A percentile compares a stretch with the other conserved stretches of the same genome.
These are phyloP conservation scores for Flagelloscypha sp. DNA, from an alignment of 768 basidiomycete genomes.

Conservation along the genomic window DNA sequence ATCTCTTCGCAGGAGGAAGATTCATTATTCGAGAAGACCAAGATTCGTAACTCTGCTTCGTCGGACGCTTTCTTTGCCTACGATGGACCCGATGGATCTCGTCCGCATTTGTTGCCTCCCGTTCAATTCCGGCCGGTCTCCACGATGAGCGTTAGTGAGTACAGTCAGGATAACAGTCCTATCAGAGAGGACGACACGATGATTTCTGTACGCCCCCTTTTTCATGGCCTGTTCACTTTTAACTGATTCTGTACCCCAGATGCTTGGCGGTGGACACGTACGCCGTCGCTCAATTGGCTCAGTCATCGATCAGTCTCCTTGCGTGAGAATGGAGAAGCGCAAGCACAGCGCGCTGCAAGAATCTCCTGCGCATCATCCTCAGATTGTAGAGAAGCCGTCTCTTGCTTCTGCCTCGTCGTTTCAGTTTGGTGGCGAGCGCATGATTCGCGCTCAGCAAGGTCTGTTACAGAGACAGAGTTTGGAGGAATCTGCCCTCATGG, in stretches of 20 bases:
- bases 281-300: slow-evolving; percentile 62
- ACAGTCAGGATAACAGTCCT: slow-evolving; percentile 36
- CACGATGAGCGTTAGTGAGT: slow-evolving; percentile 40
- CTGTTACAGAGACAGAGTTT: slow-evolving; percentile 57
- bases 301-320: slow-evolving; percentile 62
- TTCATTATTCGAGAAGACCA: slow-evolving; percentile 59
- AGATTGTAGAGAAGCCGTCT: slow-evolving; percentile 55
- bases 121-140: slow-evolving; percentile 59
- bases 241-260: slow-evolving; percentile 30
- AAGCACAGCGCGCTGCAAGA: slow-evolving; percentile 39
- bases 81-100: slow-evolving; percentile 31
- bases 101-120: slow-evolving; percentile 32
- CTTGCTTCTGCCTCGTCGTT: slow-evolving; percentile 57
- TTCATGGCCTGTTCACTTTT: slow-evolving; percentile 1
- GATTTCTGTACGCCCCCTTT: slow-evolving; percentile 50
- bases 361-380: slow-evolving; percentile 25
- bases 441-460: slow-evolving; percentile 57
- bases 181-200: slow-evolving; percentile 71
- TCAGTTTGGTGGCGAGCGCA: slow-evolving; percentile 59
- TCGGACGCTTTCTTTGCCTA: slow-evolving; percentile 58
- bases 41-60: slow-evolving; percentile 39
- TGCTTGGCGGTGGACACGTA: slow-evolving; percentile 73
- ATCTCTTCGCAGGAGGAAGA: slow-evolving; percentile 37
- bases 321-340: slow-evolving; percentile 54
- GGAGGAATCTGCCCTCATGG: slow-evolving; percentile 57